Evolutionary conservation across 2,329 filamentous ascomycete genomes (phyloP), one percentile per base, ranked within the genome.

Genomic region (Cercospora zeina): DNA sequence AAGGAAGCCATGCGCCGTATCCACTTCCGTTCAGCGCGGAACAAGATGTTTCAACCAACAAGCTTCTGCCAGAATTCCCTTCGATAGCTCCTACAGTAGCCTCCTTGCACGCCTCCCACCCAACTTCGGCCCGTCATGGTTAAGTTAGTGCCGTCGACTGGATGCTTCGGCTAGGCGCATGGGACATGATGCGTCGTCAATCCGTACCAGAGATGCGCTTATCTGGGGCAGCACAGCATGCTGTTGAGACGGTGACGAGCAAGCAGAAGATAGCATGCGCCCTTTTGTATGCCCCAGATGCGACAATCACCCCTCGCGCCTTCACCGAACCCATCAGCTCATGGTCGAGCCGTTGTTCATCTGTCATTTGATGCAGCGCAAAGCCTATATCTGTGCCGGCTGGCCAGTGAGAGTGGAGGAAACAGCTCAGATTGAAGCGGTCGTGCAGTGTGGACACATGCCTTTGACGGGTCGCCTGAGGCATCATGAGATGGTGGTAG

Each of bases 111-210:
- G 42, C 42, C 42, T 47, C 24, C 42, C 21, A 47, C 21, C 21
- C 42, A 49, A 49, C 21, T 49, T 30, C 42, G 42, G 42, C 42
- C 42, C 42, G 42, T 19, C 39, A 11, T 45, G 24, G 24, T 27
- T n/a, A n/a, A 9, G 8, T 30, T 49, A 49, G 42, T 49, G 42
- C 42, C 42, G 21, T 49, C 42, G 24, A 49, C 13, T 49, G 42
- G 42, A 30, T 21, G 59, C 59, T 36, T 57, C 60, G 60, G 60
- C 58, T 54, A 54, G 54, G 27, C 34, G 60, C 60, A 57, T 56
- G 54, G 58, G 49, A 58, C 60, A 62, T 54, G 24, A 59, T 47
- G 49, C 47, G 42, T 14, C 21, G 42, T 27, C 42, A 49, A 49
- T 49, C 42, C 42, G 42, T 49, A 49, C 42, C 42, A 49, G 42